Conservation (phyloP, 306 rosid species). For the Medicago arabica region DNA sequence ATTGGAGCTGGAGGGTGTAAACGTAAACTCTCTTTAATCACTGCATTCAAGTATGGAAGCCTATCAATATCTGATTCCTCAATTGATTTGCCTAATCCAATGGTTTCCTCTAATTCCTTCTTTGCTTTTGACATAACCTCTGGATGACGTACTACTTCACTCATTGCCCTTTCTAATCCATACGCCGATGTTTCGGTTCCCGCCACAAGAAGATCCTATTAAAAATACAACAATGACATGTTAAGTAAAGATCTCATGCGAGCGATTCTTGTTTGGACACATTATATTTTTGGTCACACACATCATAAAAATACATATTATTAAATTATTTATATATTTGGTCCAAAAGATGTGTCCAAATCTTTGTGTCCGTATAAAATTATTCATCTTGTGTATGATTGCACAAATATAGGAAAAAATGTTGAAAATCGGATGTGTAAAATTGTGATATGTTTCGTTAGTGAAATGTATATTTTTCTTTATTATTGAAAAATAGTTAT, state of each 20-base stretch:
- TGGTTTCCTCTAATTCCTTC: conserved; percentile 44
- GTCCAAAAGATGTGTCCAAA: too few species aligned
- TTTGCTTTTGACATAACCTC: conserved; percentile 48
- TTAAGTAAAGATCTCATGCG: not conserved
- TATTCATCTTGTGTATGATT: too few species aligned
- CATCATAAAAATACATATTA: too few species aligned
- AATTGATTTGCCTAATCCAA: conserved; percentile 57
- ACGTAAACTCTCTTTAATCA: conserved; percentile 58
- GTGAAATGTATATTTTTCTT: too few species aligned
- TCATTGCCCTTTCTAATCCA: conserved; percentile 62
- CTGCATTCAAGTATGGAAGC: conserved; percentile 62
- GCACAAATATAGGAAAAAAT: too few species aligned
- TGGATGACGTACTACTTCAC: conserved; percentile 51
- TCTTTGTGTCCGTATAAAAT: too few species aligned
- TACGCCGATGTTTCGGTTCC: conserved; percentile 63
- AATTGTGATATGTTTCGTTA: too few species aligned
- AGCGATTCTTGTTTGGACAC: too few species aligned
- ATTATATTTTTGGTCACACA: too few species aligned
- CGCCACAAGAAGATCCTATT: conserved; percentile 58
- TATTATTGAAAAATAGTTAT: too few species aligned
- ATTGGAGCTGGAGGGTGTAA: conserved; percentile 54
- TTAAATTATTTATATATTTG: too few species aligned
- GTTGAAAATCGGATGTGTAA: too few species aligned
- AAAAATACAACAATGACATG: not conserved
- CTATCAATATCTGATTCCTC: conserved; percentile 59